These are phyloP conservation scores for Fomes fomentarius DNA, from an alignment of 1,284 basidiomycete genomes.

Conservation along the genomic window DNA sequence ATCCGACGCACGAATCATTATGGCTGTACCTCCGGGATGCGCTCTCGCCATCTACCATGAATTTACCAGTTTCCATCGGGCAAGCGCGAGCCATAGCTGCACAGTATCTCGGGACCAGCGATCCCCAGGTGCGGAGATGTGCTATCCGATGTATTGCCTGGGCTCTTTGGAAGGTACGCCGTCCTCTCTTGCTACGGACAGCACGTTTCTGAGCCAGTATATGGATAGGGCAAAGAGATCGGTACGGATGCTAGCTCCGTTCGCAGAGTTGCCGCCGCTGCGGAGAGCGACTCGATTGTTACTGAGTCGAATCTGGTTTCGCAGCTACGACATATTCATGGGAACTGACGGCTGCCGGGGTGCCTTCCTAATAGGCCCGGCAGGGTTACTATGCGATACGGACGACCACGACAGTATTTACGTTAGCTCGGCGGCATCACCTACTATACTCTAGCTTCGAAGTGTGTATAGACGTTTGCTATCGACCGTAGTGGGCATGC, in stretches of 20 bases:
- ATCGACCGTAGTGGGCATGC: too few relatives aligned
- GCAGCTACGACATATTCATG: too few relatives aligned
- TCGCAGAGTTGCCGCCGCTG: background rate
- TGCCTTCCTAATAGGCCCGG: too few relatives aligned
- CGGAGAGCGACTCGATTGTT: background rate
- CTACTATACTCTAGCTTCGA: too few relatives aligned
- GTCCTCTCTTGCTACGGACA: background rate
- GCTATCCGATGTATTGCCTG: constrained; percentile 12
- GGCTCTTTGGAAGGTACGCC: constrained; percentile 15
- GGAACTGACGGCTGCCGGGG: too few relatives aligned
- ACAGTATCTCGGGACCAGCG: constrained; percentile 1
- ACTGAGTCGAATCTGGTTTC: too few relatives aligned
- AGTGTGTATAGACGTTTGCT: too few relatives aligned
- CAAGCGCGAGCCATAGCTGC: constrained; percentile 1
- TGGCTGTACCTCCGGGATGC: constrained; percentile 59
- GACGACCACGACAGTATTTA: too few relatives aligned
- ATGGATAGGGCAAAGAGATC: background rate
- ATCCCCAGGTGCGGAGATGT: background rate
- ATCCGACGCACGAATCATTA: constrained; percentile 59
- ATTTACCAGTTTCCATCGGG: background rate
- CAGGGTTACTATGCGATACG: too few relatives aligned
- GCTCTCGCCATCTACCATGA: constrained; percentile 3
- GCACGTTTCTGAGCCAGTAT: background rate
- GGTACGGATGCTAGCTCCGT: background rate
- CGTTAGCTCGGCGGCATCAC: too few relatives aligned